A percentile compares a stretch with the other conserved stretches of the same genome.
phyloP scores from a whole-genome alignment of 1,284 basidiomycete genomes.

The Trichosporon ovoides region DNA sequence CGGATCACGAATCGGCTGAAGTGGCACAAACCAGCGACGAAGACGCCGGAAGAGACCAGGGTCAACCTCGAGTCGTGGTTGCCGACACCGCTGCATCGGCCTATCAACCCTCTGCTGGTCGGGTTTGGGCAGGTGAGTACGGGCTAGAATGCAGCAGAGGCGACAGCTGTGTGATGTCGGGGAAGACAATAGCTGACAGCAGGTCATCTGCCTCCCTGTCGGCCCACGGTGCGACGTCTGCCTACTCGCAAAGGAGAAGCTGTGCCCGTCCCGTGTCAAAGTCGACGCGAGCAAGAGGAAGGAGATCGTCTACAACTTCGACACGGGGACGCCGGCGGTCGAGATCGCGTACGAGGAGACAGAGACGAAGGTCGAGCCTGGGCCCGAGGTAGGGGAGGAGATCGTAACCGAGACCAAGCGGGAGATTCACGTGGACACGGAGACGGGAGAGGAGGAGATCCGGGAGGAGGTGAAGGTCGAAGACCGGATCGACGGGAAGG shows the following conservation, averaged over 20 bases:
- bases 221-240: conserved; percentile 79
- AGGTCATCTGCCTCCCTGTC: conserved; percentile 68
- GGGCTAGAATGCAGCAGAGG: neutral
- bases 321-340: conserved; percentile 29
- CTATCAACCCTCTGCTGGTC: conserved; percentile 83
- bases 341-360: conserved; percentile 54
- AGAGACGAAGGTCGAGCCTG: neutral
- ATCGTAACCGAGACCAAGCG: neutral
- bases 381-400: neutral
- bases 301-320: conserved; percentile 44
- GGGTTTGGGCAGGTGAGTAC: conserved; percentile 71
- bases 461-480: too few relatives aligned
- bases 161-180: too few relatives aligned
- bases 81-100: conserved; percentile 66
- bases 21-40: conserved; percentile 82
- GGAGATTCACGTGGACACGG: neutral
- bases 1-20: conserved; percentile 85
- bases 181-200: conserved; percentile 2
- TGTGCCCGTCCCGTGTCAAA: conserved; percentile 48
- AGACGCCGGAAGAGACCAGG: conserved; percentile 82
- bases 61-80: conserved; percentile 88
- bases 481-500: too few relatives aligned
- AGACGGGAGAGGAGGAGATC: too few relatives aligned
- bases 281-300: conserved; percentile 42
- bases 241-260: conserved; percentile 42